Evolutionary conservation across 2,329 filamentous ascomycete genomes (phyloP), one percentile per base, ranked within the genome.

Genomic region (Paecilomyces formosus): DNA sequence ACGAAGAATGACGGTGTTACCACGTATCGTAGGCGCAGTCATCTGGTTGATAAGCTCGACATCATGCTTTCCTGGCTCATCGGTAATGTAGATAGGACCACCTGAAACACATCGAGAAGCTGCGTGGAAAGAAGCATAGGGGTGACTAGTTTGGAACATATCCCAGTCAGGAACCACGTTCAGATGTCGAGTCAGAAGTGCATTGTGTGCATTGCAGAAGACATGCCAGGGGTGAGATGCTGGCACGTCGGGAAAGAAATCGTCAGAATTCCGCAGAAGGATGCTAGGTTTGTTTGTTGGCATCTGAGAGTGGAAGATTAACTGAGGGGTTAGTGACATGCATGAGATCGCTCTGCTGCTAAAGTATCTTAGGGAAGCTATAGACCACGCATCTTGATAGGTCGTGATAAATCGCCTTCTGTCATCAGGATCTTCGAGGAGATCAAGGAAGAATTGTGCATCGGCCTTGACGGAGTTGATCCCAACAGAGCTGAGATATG

Each of bases 71-170:
- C 91, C 92, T 0, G 93, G 93, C 0, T 86, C 83, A 72, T 99
- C 94, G 0, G 93, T 97, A 70, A 99, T 92, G 67, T 95, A 97
- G 49, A 99, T 88, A 0, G 93, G 94, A 0, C 94, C 94, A 8
- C 94, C 94, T 54, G 88, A 92, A 9, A 99, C 80, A 71, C 91
- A 96, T 53, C 94, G 84, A 1, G 92, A 92, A 1, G 94, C 93
- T 3, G 90, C 94, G 66, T 99, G 94, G 70, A 94, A 96, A 0
- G 82, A 84, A 0, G 88, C 89, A 71, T 90, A 96, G 1, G 81
- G 76, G 63, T 88, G 85, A 21, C 77, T 79, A 1, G 86, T 88
- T 66, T 88, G 86, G 67, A 88, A 88, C 86, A 88, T 88, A 67
- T 88, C 86, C 86, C 86, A 88, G 72, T 97, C 92, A 0, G 94